Evolutionary conservation across 2,329 filamentous ascomycete genomes (phyloP).

Genomic region (Hymenoscyphus fructigenus): DNA sequence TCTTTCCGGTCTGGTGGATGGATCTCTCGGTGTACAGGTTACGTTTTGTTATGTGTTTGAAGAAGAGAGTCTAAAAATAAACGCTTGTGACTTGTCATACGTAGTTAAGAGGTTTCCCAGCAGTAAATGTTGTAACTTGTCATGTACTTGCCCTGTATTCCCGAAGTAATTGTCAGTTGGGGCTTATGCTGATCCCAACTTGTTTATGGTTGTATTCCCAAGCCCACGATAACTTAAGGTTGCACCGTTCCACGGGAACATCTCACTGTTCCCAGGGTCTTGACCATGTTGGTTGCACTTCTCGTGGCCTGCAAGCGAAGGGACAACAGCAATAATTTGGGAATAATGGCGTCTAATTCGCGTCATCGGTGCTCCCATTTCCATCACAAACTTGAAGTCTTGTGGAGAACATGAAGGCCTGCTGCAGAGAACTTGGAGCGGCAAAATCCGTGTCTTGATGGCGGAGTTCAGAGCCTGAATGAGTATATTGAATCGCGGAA

Average conservation of each 20-base stretch:
- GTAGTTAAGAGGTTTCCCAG: not conserved
- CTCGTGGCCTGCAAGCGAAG: not conserved
- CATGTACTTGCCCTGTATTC: not conserved
- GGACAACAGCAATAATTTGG: not conserved
- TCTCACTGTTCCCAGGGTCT: not conserved
- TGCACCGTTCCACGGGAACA: not conserved
- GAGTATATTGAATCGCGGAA: not conserved
- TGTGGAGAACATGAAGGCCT: not conserved
- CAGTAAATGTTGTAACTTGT: not conserved
- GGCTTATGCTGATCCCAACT: not conserved
- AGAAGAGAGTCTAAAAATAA: not conserved
- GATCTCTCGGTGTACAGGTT: not conserved
- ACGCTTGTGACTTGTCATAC: not conserved
- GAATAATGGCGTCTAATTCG: too few species aligned
- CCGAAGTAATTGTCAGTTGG: not conserved
- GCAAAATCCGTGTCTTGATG: not conserved
- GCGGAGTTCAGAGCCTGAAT: not conserved
- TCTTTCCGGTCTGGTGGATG: not conserved
- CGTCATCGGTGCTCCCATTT: not conserved
- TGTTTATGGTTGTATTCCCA: constrained; percentile 3
- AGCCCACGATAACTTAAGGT: constrained; percentile 3
- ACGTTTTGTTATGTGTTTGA: not conserved
- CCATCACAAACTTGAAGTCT: not conserved
- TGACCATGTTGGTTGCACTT: not conserved
- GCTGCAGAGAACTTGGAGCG: not conserved